Evolutionary conservation across 1,284 basidiomycete species (phyloP).

Genomic region (Sporisorium graminicola): DNA sequence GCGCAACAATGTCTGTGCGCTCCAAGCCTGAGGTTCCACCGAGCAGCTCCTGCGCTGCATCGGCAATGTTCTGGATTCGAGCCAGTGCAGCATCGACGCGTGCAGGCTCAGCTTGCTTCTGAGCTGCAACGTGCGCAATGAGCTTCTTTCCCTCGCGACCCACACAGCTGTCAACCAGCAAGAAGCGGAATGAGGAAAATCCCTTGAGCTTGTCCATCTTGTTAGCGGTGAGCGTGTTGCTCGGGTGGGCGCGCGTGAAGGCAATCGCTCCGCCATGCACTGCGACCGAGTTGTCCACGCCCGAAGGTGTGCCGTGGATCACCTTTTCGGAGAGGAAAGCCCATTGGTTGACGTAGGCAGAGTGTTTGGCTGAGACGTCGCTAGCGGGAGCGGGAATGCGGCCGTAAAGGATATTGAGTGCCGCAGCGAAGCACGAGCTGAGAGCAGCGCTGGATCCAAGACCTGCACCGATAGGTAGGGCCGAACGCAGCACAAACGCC

Average conservation of each 20-base stretch:
- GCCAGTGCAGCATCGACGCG: slow-evolving; percentile 51
- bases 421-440: slow-evolving; percentile 85
- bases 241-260: slow-evolving; percentile 86
- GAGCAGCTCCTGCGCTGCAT: slow-evolving; percentile 56
- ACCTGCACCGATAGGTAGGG: slow-evolving; percentile 98
- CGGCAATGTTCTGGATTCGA: slow-evolving; percentile 51
- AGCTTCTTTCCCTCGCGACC: slow-evolving; percentile 93
- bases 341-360: slow-evolving; percentile 88
- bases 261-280: slow-evolving; percentile 93
- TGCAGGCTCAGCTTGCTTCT: slow-evolving; percentile 77
- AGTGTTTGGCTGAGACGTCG: slow-evolving; percentile 69
- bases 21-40: slow-evolving; percentile 22
- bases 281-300: slow-evolving; percentile 95
- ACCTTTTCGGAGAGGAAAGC: slow-evolving; percentile 97
- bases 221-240: slow-evolving; percentile 73
- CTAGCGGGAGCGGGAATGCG: slow-evolving; percentile 73
- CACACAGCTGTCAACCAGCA: slow-evolving; percentile 92
- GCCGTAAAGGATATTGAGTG: slow-evolving; percentile 75
- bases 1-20: slow-evolving; percentile 32
- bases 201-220: slow-evolving; percentile 88
- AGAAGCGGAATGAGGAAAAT: slow-evolving; percentile 76
- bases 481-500: slow-evolving; percentile 85
- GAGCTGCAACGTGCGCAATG: slow-evolving; percentile 85
- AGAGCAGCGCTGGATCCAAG: slow-evolving; percentile 97
- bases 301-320: slow-evolving; percentile 95